A percentile compares a stretch with the other conserved stretches of the same genome.
These are phyloP conservation scores for Antrodiella citrinella DNA, from an alignment of 768 basidiomycete genomes.

Conservation along the genomic window DNA sequence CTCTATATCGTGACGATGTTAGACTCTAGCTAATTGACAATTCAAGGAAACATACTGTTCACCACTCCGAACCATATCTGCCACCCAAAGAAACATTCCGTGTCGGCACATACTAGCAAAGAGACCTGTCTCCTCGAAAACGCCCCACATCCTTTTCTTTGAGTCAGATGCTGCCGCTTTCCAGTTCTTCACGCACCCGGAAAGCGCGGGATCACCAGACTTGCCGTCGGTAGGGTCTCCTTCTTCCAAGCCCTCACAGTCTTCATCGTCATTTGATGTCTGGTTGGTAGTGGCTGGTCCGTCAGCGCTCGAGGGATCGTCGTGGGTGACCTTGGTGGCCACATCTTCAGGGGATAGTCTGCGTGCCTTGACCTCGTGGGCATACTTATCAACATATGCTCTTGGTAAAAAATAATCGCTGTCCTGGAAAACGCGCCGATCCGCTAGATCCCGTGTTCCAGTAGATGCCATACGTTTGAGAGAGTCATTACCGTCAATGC, in stretches of 20 bases:
- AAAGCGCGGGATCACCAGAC: constrained; percentile 3
- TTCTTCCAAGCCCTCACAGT: background rate
- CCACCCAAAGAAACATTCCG: constrained; percentile 13
- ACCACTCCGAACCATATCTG: constrained; percentile 12
- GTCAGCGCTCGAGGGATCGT: too few species aligned
- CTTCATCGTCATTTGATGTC: background rate
- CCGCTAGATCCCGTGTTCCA: constrained; percentile 12
- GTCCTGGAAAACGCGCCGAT: constrained; percentile 13
- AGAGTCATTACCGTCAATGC: constrained; percentile 14
- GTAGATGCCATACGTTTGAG: constrained; percentile 19
- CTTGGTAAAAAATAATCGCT: constrained; percentile 21
- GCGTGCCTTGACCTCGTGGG: constrained; percentile 21
- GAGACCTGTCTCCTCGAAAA: constrained; percentile 30
- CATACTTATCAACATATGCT: constrained; percentile 22
- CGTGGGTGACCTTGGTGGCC: too few species aligned
- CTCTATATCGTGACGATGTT: constrained; percentile 5
- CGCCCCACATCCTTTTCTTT: constrained; percentile 25
- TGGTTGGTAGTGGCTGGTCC: too few species aligned
- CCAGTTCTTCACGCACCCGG: constrained; percentile 24
- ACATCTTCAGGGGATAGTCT: too few species aligned
- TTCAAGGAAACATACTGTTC: constrained; percentile 12
- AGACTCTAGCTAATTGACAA: background rate
- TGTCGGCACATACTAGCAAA: constrained; percentile 24
- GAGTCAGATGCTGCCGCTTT: constrained; percentile 22
- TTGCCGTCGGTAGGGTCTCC: constrained; percentile 14